A percentile compares a stretch with the other conserved stretches of the same genome.
phyloP scores from a whole-genome alignment of 2,329 filamentous ascomycete species.

The Orbilia oligospora region DNA sequence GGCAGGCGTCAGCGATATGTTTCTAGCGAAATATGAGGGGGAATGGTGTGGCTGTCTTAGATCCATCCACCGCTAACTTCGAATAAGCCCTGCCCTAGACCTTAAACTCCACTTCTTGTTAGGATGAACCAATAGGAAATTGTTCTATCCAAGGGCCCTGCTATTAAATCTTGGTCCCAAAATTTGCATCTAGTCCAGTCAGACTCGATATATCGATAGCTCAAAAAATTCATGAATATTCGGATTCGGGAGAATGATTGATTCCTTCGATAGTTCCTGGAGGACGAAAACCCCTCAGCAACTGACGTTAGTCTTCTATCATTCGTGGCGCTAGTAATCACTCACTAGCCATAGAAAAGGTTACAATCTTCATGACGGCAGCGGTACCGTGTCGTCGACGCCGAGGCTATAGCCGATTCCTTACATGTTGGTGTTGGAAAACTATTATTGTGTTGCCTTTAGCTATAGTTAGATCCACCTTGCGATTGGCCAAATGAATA shows the following conservation, averaged over 20 bases:
- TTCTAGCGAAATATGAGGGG: slow-evolving; percentile 46
- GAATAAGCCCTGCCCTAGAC: slow-evolving; percentile 16
- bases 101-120: neutral
- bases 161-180: slow-evolving; percentile 10
- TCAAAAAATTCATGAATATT: too few species aligned
- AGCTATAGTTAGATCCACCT: neutral
- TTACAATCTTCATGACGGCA: neutral
- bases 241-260: too few species aligned
- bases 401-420: slow-evolving; percentile 9
- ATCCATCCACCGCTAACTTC: slow-evolving; percentile 23
- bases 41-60: slow-evolving; percentile 40
- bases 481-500: slow-evolving; percentile 21
- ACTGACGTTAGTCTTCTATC: neutral
- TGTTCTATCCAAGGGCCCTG: neutral
- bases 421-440: slow-evolving; percentile 23
- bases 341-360: slow-evolving; percentile 2
- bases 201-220: neutral
- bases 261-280: neutral
- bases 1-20: slow-evolving; percentile 28
- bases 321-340: neutral
- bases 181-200: neutral
- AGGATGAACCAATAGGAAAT: neutral
- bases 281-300: neutral
- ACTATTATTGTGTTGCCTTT: slow-evolving; percentile 27
- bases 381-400: neutral